Percentiles rank a stretch among this genome's conserved stretches.
phyloP scores from a whole-genome alignment of 2,329 filamentous ascomycete genomes.

The Fusarium sp. region DNA sequence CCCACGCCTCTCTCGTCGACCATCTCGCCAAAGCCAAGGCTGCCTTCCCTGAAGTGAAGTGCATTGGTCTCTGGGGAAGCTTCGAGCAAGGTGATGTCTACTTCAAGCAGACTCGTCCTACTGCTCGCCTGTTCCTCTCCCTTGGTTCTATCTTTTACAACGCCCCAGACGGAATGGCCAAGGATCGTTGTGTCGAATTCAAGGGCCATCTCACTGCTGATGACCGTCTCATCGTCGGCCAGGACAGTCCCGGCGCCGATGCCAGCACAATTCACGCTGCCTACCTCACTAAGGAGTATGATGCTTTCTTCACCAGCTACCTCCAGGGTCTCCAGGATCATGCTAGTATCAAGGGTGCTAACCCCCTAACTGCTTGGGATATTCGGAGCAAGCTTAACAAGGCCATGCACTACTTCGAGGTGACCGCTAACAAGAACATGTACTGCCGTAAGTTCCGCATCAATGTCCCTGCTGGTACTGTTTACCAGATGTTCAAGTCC shows the following conservation, averaged over 20 bases:
- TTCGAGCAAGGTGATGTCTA: conserved; percentile 41
- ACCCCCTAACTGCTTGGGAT: conserved; percentile 15
- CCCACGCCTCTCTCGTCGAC: conserved; percentile 11
- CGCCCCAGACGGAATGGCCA: conserved; percentile 33
- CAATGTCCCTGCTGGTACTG: background rate
- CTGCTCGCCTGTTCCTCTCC: conserved; percentile 33
- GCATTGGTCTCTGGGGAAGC: conserved; percentile 37
- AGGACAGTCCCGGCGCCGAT: conserved; percentile 28
- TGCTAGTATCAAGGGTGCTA: conserved; percentile 16
- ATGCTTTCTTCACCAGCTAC: conserved; percentile 31
- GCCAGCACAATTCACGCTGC: background rate
- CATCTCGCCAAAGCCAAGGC: conserved; percentile 36
- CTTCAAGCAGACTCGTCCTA: conserved; percentile 20
- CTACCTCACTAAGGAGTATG: conserved; percentile 36
- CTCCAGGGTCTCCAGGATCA: conserved; percentile 26
- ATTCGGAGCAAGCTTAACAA: conserved; percentile 23
- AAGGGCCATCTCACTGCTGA: conserved; percentile 12
- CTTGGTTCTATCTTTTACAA: conserved; percentile 44
- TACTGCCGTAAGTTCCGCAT: conserved; percentile 16
- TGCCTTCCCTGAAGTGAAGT: conserved; percentile 29
- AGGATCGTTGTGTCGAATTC: conserved; percentile 36
- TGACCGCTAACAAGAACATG: conserved; percentile 26
- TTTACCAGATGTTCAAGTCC: conserved; percentile 41
- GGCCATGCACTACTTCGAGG: conserved; percentile 40
- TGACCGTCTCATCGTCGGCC: conserved; percentile 37